Conservation (phyloP, 805 yeast genomes). For the Candida ovalis region DNA sequence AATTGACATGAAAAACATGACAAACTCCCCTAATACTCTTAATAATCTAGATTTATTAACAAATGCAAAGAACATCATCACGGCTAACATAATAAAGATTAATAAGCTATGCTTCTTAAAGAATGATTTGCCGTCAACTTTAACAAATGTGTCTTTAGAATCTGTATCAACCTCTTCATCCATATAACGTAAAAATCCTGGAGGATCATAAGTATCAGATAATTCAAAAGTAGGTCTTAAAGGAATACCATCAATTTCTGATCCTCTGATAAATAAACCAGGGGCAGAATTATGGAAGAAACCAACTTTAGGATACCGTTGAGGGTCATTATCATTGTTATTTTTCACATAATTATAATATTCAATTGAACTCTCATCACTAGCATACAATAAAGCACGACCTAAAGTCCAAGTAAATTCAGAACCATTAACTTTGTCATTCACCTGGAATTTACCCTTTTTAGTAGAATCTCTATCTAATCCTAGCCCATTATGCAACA, state of each 20-base stretch:
- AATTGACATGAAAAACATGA: conserved; percentile 13
- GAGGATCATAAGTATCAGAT: conserved; percentile 18
- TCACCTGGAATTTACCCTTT: conserved; percentile 41
- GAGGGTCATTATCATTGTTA: conserved; percentile 9
- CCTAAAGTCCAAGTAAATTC: conserved; percentile 96
- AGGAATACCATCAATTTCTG: conserved; percentile 40
- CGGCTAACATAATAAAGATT: conserved; percentile 4
- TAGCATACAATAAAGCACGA: conserved; percentile 57
- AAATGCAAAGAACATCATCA: conserved; percentile 6
- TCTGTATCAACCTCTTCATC: conserved; percentile 32
- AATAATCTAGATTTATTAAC: conserved; percentile 18
- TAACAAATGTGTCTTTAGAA: conserved; percentile 39
- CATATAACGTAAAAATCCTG: conserved; percentile 17
- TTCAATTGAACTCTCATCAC: conserved; percentile 46
- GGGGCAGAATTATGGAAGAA: conserved; percentile 46
- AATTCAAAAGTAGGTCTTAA: conserved; percentile 41
- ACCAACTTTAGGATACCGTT: conserved; percentile 34
- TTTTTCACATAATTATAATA: conserved; percentile 32
- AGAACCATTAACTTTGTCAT: conserved; percentile 66
- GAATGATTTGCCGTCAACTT: conserved; percentile 38
- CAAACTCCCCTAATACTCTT: conserved; percentile 17
- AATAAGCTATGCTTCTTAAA: conserved; percentile 14
- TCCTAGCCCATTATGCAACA: conserved; percentile 58
- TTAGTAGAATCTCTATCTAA: conserved; percentile 48
- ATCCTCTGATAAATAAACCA: conserved; percentile 47